Base-by-base conservation (phyloP, 2,329 filamentous ascomycete species). In the Botrytis byssoidea region DNA sequence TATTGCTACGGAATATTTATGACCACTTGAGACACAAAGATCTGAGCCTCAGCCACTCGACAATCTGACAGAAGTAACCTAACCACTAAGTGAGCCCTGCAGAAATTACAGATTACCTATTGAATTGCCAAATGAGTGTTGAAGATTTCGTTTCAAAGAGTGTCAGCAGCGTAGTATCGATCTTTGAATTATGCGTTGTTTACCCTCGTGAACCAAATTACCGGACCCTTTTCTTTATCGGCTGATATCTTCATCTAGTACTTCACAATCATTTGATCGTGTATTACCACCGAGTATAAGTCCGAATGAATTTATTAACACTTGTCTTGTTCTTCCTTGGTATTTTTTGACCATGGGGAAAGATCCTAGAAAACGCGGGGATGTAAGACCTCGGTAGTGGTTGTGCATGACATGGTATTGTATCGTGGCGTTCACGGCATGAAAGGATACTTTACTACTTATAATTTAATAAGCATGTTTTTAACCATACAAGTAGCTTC, bases 231-330 rank as follows among this genome's bases (percentile, higher is more conserved):
- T 63, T 55, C 7, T 25, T 42, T 40, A 72, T 67, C 70, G 70
- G 60, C 70, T 72, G 70, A 72, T 67, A 57, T 66, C 14, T 66
- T 66, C 35, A 40, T 55, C 12, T 29, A 18, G 29, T 40, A 35
- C 16, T 66, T 66, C 29, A 16, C 18, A 12, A 72, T 72, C 70
- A 72, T 59, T 72, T 72, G 70, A 72, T 72, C 37, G 35, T 67
- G 70, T 72, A 72, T 72, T 72, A 72, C 70, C 60, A 66, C 70
- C 70, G 70, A 72, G 70, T 57, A 72, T 66, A 66, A 66, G 70
- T 67, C 70, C 70, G 70, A 67, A 66, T 20, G 37, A 51, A 20
- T 25, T 66, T 16, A 20, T 66, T 22, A 42, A 68, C 46, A 32
- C 66, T 57, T 57, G 35, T 42, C 48, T 42, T 16, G 9, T 29